Conservation (phyloP, 345 rosid species). For the Eutrema japonicum region DNA sequence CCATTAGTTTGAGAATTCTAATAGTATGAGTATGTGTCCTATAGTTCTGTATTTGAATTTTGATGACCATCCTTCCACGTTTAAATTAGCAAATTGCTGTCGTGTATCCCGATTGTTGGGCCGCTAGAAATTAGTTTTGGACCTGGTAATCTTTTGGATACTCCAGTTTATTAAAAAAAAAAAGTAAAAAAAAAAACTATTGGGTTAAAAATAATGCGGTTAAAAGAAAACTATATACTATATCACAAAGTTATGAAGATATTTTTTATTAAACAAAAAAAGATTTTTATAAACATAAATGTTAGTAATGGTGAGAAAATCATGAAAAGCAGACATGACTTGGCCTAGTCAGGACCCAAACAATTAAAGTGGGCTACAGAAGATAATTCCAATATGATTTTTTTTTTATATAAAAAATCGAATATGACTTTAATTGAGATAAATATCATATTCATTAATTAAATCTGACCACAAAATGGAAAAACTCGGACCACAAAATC, state of each 20-base stretch:
- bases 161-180: no score
- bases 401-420: neutral
- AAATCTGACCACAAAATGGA: neutral
- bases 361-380: conserved; percentile 35
- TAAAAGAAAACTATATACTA: neutral
- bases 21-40: no score
- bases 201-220: neutral
- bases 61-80: no score
- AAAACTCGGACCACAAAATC: neutral
- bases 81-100: no score
- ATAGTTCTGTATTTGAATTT: no score
- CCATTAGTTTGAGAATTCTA: no score
- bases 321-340: conserved; percentile 17
- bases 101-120: no score
- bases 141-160: no score
- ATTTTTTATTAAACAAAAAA: neutral
- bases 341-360: conserved; percentile 25
- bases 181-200: neutral
- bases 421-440: neutral
- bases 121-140: no score
- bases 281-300: neutral
- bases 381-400: neutral
- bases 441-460: neutral
- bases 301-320: conserved; percentile 1
- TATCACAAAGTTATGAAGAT: neutral